phyloP scores from a whole-genome alignment of 2,329 filamentous ascomycete genomes.

The Phaeosphaeriaceae sp. region DNA sequence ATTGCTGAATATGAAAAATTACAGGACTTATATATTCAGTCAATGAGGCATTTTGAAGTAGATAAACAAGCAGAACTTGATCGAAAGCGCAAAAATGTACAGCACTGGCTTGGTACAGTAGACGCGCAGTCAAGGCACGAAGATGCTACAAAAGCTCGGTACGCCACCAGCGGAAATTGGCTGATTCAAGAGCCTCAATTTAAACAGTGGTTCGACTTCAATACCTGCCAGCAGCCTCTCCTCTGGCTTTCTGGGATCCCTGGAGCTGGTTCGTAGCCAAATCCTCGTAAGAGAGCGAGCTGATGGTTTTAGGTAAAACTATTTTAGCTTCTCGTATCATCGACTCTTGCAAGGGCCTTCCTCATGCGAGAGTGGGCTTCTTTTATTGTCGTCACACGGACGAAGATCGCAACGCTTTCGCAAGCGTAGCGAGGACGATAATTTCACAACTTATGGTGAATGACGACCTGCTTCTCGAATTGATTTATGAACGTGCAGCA shows the following conservation, averaged over 20 bases:
- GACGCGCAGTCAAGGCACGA: slow-evolving; percentile 28
- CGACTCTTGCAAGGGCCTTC: slow-evolving; percentile 29
- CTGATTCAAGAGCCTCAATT: slow-evolving; percentile 29
- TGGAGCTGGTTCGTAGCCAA: slow-evolving; percentile 46
- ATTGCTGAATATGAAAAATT: slow-evolving; percentile 12
- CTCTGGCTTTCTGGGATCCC: slow-evolving; percentile 50
- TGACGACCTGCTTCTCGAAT: slow-evolving; percentile 32
- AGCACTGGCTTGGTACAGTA: slow-evolving; percentile 21
- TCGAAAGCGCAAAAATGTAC: background rate
- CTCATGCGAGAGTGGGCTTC: slow-evolving; percentile 30
- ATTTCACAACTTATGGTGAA: slow-evolving; percentile 41
- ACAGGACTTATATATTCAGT: slow-evolving; percentile 20
- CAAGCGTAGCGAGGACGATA: slow-evolving; percentile 40
- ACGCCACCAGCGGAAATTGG: slow-evolving; percentile 38
- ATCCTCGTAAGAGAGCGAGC: slow-evolving; percentile 42
- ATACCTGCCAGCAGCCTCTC: slow-evolving; percentile 22
- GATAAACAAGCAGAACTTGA: slow-evolving; percentile 17
- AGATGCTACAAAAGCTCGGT: slow-evolving; percentile 9
- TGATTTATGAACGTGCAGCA: too few relatives aligned
- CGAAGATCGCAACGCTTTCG: slow-evolving; percentile 25
- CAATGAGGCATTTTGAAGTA: slow-evolving; percentile 9
- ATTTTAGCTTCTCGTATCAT: too few relatives aligned
- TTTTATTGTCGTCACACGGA: slow-evolving; percentile 51
- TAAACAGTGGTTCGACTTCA: slow-evolving; percentile 10
- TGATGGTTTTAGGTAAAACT: too few relatives aligned